Evolutionary conservation across 371 early-diverging fungal species (phyloP), one percentile per base, ranked within the genome.

Genomic region (Coemansia sp.): DNA sequence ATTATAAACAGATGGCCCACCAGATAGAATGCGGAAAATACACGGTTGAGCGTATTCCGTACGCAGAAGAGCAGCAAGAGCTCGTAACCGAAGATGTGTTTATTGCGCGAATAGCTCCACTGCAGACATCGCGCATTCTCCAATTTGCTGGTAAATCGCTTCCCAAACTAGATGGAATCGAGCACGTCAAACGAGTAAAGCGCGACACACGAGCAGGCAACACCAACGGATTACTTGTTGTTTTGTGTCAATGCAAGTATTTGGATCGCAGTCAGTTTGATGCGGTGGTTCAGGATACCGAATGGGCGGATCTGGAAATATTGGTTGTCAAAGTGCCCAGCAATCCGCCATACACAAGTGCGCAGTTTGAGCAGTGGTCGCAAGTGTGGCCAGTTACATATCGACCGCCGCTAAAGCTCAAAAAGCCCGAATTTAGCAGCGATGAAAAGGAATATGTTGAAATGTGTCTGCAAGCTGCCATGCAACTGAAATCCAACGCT

Each of bases 341-440:
- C 20, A 57, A 63, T 16, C 64, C 83, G 23, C 80, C 85, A 0
- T 65, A 75, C 16, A 83, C 84, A 0, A 37, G 65, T 1, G 79
- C 60, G 18, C 86, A 86, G 62, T 82, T 81, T 25, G 70, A 80
- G 7, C 62, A 62, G 39, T 86, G 85, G 85, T 82, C 74, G 65
- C 1, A 23, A 2, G 26, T 80, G n/a, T 86, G 86, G 86, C 85
- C 85, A 1, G 69, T 86, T 39, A 57, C 64, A 3, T 86, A 77
- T 44, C 83, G 85, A 2, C 77, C 67, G 56, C 80, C 56, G 21
- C 47, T 20, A 5, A 57, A 63, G 57, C 57, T 57, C 9, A 56
- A 70, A 14, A 53, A 20, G 9, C 57, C 53, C 1, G 37, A 23
- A 21, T 56, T 68, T 42, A 25, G 16, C 8, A 28, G 14, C 0